phyloP scores from a whole-genome alignment of 768 basidiomycete species.

The Tulasnella calospora region DNA sequence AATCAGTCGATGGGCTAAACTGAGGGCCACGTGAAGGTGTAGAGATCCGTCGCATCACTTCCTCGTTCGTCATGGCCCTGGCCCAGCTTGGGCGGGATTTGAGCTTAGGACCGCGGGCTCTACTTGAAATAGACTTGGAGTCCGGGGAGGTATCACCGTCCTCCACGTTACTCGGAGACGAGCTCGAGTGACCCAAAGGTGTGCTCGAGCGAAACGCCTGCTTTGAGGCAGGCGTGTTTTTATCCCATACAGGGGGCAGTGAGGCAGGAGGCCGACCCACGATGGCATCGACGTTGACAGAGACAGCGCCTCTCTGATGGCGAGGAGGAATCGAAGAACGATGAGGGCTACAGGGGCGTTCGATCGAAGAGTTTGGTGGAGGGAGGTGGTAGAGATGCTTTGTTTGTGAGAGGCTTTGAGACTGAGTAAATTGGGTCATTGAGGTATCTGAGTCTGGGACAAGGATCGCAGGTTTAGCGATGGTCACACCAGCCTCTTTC shows the following conservation, averaged over 20 bases:
- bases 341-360: background rate
- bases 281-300: background rate
- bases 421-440: background rate
- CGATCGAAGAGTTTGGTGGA: background rate
- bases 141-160: background rate
- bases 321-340: background rate
- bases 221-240: background rate
- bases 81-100: background rate
- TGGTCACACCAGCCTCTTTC: background rate
- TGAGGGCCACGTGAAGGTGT: background rate
- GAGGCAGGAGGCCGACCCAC: background rate
- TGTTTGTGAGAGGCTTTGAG: background rate
- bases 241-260: background rate
- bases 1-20: background rate
- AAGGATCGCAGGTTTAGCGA: background rate
- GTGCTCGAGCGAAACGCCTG: background rate
- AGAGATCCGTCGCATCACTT: background rate
- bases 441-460: slow-evolving; percentile 1
- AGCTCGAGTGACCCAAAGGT: background rate
- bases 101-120: background rate
- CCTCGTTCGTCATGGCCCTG: background rate
- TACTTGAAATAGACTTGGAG: background rate
- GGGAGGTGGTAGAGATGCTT: background rate
- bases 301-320: background rate
- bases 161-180: background rate